Evolutionary conservation across 2,329 filamentous ascomycete genomes (phyloP), one percentile per base, ranked within the genome.

Genomic region (Neonectria punicea): DNA sequence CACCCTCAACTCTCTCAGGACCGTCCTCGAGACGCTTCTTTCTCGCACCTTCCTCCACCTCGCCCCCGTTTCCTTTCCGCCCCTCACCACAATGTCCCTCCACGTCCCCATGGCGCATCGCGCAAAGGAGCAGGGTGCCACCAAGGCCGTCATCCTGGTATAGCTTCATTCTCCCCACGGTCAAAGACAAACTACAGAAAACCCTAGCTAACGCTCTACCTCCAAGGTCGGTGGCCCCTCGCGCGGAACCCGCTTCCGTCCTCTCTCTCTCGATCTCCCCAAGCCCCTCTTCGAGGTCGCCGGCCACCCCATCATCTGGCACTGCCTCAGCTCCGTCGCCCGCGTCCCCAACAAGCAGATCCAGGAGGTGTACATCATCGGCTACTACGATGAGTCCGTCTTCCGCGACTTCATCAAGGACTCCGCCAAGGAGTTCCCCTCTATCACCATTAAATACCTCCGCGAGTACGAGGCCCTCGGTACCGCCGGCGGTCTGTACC

Each of bases 201-300:
- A 34, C 32, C 11, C 32, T 13, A 13, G 70, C 78, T 80, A 72
- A 81, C 71, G 70, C 51, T 67, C 14, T 67, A 55, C 11, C 16
- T 51, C 47, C 53, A 67, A 98, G 94, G 95, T 98, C 77, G 95
- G 95, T 72, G 95, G 96, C 66, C 94, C 96, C 61, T 98, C 94
- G 64, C 89, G 96, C 86, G 96, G 96, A 79, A 99, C 96, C 68
- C 90, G 96, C 72, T 98, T 98, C 84, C 89, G 96, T 73, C 96
- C 96, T 74, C 87, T 99, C 73, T 97, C 94, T 61, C 92, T 98
- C 75, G 96, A 99, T 83, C 87, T 98, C 61, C 96, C 96, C 74
- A 98, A 98, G 93, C 96, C 96, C 70, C 92, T 99, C 73, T 98
- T 99, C 85, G 95, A 98, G 80, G 94, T 99, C 77, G 96, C 96